Percentiles rank a stretch among this genome's conserved stretches.
Evolutionary conservation across 495 filamentous ascomycete genomes (phyloP).

Genomic region (Extremus antarcticus): DNA sequence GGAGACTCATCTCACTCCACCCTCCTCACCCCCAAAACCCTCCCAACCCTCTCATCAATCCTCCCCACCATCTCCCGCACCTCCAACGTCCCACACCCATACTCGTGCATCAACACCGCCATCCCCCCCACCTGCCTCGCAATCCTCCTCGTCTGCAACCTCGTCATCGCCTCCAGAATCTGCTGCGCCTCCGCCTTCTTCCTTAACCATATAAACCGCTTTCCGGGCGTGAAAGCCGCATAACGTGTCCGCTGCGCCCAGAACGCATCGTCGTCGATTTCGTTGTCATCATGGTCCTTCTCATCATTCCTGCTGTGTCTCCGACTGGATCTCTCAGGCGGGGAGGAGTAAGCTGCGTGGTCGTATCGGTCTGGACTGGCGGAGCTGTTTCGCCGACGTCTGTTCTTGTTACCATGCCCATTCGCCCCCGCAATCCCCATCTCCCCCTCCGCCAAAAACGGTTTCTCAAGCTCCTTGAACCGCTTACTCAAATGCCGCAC

Average conservation of each 20-base stretch:
- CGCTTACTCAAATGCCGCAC: slow-evolving; percentile 18
- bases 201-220: slow-evolving; percentile 20
- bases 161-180: slow-evolving; percentile 15
- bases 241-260: slow-evolving; percentile 18
- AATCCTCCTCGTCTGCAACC: slow-evolving; percentile 22
- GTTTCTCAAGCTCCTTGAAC: slow-evolving; percentile 21
- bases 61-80: slow-evolving; percentile 8
- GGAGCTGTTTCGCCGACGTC: slow-evolving; percentile 2
- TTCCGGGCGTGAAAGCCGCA: slow-evolving; percentile 8
- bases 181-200: slow-evolving; percentile 18
- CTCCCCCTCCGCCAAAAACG: slow-evolving; percentile 20
- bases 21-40: slow-evolving; percentile 18
- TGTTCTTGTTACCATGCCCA: not conserved
- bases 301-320: not conserved
- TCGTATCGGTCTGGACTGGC: not conserved
- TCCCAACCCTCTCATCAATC: slow-evolving; percentile 17
- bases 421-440: slow-evolving; percentile 5
- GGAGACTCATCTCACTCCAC: slow-evolving; percentile 7
- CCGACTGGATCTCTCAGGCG: slow-evolving; percentile 2
- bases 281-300: slow-evolving; percentile 1
- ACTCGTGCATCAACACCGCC: slow-evolving; percentile 9
- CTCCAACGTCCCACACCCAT: slow-evolving; percentile 7
- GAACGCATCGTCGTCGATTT: slow-evolving; percentile 13
- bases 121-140: slow-evolving; percentile 23
- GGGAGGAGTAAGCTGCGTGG: slow-evolving; percentile 9